Conservation (phyloP, 768 basidiomycete species). For the Leucosporidium yakuticum region DNA sequence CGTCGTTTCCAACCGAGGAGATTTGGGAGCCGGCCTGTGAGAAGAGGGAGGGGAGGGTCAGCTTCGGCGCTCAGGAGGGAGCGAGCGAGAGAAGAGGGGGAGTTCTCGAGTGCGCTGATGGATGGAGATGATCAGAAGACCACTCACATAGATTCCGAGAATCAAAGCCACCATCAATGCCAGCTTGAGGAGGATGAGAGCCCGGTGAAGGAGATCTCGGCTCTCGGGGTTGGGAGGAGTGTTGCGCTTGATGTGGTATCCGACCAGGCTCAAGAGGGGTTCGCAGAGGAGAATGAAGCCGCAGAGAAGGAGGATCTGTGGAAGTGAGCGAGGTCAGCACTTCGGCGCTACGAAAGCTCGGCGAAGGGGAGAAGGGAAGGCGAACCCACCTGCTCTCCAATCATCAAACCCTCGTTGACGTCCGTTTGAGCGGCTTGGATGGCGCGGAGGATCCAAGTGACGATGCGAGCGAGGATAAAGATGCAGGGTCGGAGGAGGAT, state of each 20-base stretch:
- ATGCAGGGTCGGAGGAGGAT: background rate
- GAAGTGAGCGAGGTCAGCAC: background rate
- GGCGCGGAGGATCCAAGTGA: background rate
- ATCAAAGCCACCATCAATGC: background rate
- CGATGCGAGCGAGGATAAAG: background rate
- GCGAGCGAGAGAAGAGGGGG: background rate
- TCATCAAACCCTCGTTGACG: background rate
- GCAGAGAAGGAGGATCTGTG: conserved; percentile 3
- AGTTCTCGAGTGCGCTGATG: background rate
- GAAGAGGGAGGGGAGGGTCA: no score
- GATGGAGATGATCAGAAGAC: no score
- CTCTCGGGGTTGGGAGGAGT: background rate
- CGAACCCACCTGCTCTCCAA: background rate
- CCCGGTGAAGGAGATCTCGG: background rate
- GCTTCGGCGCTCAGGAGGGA: background rate
- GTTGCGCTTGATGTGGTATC: conserved; percentile 2
- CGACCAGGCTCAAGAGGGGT: background rate
- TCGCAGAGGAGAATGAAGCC: conserved; percentile 6
- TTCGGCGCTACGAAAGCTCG: background rate
- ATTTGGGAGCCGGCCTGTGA: background rate
- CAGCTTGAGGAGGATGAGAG: background rate
- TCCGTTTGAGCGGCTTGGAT: background rate
- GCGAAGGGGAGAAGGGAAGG: background rate
- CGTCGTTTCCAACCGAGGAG: background rate
- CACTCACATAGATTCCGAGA: background rate